These are phyloP conservation scores for Corymbia calophylla DNA, from an alignment of 441 rosid species.

Conservation along the genomic window DNA sequence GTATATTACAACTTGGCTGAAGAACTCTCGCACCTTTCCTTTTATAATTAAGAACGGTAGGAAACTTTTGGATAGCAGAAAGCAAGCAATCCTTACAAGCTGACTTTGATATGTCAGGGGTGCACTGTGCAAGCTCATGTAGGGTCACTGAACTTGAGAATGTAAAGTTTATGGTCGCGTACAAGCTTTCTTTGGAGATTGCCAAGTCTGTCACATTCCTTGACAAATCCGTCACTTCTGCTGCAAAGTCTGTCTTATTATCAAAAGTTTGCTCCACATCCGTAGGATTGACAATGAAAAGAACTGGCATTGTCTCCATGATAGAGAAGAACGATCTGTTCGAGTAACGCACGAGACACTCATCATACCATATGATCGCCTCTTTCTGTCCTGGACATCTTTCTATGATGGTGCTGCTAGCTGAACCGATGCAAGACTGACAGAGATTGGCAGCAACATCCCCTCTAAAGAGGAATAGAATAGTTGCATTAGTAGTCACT, in stretches of 20 bases:
- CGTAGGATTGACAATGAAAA: not conserved
- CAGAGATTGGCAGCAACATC: not conserved
- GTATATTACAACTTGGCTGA: not conserved
- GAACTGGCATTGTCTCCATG: not conserved
- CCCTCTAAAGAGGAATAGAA: not conserved
- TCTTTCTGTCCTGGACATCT: not conserved
- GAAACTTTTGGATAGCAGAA: not conserved
- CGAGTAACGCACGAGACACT: not conserved
- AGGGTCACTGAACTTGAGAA: not conserved
- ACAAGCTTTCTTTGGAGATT: not conserved
- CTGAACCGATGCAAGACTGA: not conserved
- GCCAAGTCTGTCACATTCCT: not conserved
- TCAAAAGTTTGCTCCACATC: not conserved
- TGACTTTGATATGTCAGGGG: not conserved
- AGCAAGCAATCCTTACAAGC: not conserved
- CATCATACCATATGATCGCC: not conserved
- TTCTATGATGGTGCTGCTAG: not conserved
- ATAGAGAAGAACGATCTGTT: not conserved
- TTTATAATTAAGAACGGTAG: not conserved
- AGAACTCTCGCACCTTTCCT: not conserved
- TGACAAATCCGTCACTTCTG: not conserved
- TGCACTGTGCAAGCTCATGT: not conserved
- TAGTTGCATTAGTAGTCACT: not conserved
- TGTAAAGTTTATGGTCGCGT: not conserved
- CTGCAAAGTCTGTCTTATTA: not conserved